Percentiles rank a stretch among this genome's conserved stretches.
Evolutionary conservation across 2,329 filamentous ascomycete species (phyloP).

Genomic region (Fusarium gaditjirri): DNA sequence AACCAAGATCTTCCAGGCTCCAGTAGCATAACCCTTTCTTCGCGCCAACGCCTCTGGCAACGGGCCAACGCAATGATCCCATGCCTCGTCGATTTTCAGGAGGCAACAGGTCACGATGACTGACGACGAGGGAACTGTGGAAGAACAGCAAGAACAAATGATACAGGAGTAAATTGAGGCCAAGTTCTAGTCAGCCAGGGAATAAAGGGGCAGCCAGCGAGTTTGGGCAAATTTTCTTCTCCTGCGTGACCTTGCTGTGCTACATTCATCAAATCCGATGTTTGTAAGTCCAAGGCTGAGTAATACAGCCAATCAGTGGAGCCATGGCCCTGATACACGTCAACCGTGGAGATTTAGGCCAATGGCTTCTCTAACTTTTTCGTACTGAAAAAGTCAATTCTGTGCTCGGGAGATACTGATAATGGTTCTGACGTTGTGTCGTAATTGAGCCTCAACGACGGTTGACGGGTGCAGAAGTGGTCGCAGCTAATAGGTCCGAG

Average conservation of each 20-base stretch:
- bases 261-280: conserved; percentile 9
- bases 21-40: conserved; percentile 29
- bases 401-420: not conserved
- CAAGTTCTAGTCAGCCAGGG: conserved; percentile 1
- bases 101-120: conserved; percentile 15
- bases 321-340: not conserved
- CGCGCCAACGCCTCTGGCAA: conserved; percentile 36
- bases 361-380: not conserved
- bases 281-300: conserved; percentile 1
- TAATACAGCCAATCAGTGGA: conserved; percentile 1
- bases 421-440: not conserved
- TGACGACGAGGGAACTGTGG: conserved; percentile 14
- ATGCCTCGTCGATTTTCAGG: conserved; percentile 26
- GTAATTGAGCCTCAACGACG: conserved; percentile 29
- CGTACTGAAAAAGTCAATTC: not conserved
- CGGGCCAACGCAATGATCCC: conserved; percentile 33
- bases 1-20: conserved; percentile 26
- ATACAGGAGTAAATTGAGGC: not conserved
- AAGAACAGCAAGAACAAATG: conserved; percentile 29
- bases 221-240: not conserved
- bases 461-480: conserved; percentile 36
- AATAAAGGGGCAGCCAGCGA: not conserved
- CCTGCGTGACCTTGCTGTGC: conserved; percentile 9
- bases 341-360: not conserved
- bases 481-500: conserved; percentile 37